Base-by-base conservation (phyloP, 345 rosid species). In the Salix caprea region DNA sequence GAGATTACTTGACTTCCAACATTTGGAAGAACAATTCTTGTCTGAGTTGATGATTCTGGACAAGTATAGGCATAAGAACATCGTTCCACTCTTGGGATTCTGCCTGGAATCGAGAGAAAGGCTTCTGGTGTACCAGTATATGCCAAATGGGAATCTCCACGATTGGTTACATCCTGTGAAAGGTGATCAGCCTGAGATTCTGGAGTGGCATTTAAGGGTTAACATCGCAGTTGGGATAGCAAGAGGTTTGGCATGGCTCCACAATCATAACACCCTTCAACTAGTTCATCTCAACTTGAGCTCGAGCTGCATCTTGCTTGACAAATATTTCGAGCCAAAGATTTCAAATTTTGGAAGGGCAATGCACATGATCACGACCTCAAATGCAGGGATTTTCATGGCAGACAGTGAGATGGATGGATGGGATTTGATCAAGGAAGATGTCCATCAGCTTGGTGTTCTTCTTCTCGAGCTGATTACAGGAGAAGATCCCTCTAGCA, bases 31-130 rank as follows among this genome's bases (percentile, higher is more conserved):
- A 1, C 50, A 24, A 54, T 80, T 80, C 39, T 14, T 54, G 7
- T 74, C 71, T 2, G 56, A 75, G 67, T 7, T 75, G 34, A 61
- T 30, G 61, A 69, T 67, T 21, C 16, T 78, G 30, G 64, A 68
- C 0, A 56, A 28, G 46, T 67, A 68, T 18, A 60, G 30, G 16
- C 74, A 74, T 42, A 42, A 42, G 46, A 42, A 40, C 34, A n/a
- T 69, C 24, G 54, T 69, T 12, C 72, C 72, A 3, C 15, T 69
- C 2, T 6, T 42, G 10, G 72, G 56, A 1, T 69, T 69, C 56
- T 42, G 54, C 7, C 15, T 13, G 24, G 56, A 69, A 23, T 23
- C 54, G 3, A 40, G 34, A 2, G 72, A 69, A 13, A n/a, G 21
- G 54, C 21, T 69, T 40, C 5, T 69, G 19, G 15, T 69, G 19